Percentiles rank a stretch among this genome's conserved stretches.
These are phyloP conservation scores for Luzula sylvatica DNA, from an alignment of 176 grass and related monocot genomes.

Conservation along the genomic window DNA sequence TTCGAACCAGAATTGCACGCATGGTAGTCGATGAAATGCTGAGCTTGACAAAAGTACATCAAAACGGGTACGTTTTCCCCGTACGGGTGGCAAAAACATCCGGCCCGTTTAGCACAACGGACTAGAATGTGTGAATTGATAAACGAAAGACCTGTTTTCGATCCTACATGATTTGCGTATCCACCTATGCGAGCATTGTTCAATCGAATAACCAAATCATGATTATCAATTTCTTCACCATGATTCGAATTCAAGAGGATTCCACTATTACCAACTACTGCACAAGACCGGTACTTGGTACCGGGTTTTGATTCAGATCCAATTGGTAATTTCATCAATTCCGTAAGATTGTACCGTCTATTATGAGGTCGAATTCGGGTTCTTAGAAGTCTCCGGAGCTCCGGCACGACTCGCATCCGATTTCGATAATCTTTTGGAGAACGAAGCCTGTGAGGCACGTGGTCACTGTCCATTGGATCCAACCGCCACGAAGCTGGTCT, in stretches of 20 bases:
- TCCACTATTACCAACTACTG: constrained; percentile 21
- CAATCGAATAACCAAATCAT: constrained; percentile 17
- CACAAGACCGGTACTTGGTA: constrained; percentile 14
- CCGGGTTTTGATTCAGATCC: background rate
- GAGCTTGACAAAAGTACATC: constrained; percentile 91
- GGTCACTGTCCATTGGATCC: constrained; percentile 17
- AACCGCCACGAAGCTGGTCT: background rate
- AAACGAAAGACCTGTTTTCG: constrained; percentile 21
- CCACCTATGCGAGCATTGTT: constrained; percentile 13
- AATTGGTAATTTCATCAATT: constrained; percentile 3
- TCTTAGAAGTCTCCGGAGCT: constrained; percentile 11
- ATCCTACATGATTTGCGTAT: constrained; percentile 3
- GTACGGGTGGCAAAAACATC: constrained; percentile 96
- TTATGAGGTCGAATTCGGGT: background rate
- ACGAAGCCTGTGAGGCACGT: constrained; percentile 12
- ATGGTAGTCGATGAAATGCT: constrained; percentile 76
- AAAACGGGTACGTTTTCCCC: constrained; percentile 59
- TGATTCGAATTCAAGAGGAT: constrained; percentile 17
- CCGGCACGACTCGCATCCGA: constrained; percentile 2
- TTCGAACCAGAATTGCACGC: constrained; percentile 53
- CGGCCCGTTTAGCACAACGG: constrained; percentile 36
- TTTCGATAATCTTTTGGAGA: constrained; percentile 18
- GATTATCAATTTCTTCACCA: constrained; percentile 16
- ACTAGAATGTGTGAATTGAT: constrained; percentile 18
- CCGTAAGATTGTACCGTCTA: constrained; percentile 18